Base-by-base conservation (phyloP, 164 flowering plant genomes). In the Chimonanthus praecox region DNA sequence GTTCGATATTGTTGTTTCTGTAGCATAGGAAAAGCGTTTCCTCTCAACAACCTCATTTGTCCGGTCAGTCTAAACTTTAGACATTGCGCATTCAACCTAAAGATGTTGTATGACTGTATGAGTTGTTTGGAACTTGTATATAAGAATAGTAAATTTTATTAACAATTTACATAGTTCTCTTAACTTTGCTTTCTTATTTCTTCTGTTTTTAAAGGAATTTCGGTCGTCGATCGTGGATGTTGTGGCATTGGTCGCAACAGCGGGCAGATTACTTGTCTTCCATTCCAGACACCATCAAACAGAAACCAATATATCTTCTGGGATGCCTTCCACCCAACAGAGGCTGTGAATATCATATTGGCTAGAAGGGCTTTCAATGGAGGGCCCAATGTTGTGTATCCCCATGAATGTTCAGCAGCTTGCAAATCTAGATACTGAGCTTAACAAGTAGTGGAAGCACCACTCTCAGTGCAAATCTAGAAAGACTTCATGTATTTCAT, bases 301-400 rank as follows among this genome's bases (percentile, higher is more conserved):
- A 74, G 98, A 65, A 75, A 84, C 0, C 79, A 84, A 70, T 94
- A 92, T 63, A 80, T 94, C 61, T 94, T 92, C 73, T 94, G 98
- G 98, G 98, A 94, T 73, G 97, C 98, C 5, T 94, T 91, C 70
- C 98, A 94, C 68, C 98, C 98, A 3, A 94, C 98, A 2, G 97
- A 81, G 64, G 86, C 86, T 0, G 97, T 89, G 49, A 94, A 92
- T 58, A 13, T 91, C 43, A 77, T 94, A 8, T 70, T 94, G 80
- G 98, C 83, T 2, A 82, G 80, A 73, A 86, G 71, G 64, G 91
- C 92, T 20, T 94, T 94, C 78, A 76, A 46, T 70, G 97, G 98
- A 0, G 82, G 78, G 47, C 44, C 11, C 0, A 74, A 76, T 64
- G 67, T 80, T 10, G 97, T 79, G 33, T 88, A 82, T 67, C 98